phyloP scores from a whole-genome alignment of 2,329 filamentous ascomycete genomes.

The Epichloe sibirici region DNA sequence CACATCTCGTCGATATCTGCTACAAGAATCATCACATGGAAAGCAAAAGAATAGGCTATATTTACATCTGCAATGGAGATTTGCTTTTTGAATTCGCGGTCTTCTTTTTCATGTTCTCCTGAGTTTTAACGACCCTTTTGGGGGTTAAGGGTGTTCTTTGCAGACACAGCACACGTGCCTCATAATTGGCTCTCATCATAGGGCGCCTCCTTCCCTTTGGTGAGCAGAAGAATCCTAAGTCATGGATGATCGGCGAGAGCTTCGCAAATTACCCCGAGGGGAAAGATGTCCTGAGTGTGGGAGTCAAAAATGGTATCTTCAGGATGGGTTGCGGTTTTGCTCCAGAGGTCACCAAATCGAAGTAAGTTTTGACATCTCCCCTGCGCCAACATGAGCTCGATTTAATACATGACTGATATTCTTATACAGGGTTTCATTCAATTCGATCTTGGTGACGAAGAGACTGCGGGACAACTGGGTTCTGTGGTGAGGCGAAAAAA shows the following conservation, averaged over 20 bases:
- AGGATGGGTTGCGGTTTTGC: constrained; percentile 70
- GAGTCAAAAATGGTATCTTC: constrained; percentile 57
- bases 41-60: too few species aligned
- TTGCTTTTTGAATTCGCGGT: too few species aligned
- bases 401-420: background rate
- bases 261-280: constrained; percentile 38
- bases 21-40: too few species aligned
- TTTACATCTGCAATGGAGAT: too few species aligned
- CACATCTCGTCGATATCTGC: too few species aligned
- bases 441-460: constrained; percentile 52
- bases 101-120: background rate
- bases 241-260: constrained; percentile 31
- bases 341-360: constrained; percentile 69
- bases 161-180: background rate
- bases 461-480: constrained; percentile 53
- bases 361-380: constrained; percentile 28
- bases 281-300: constrained; percentile 54
- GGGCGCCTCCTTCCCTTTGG: background rate
- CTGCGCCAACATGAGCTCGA: background rate
- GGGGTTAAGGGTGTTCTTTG: background rate
- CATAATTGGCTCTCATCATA: background rate
- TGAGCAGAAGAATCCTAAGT: background rate
- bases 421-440: constrained; percentile 37
- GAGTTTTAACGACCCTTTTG: background rate
- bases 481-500: constrained; percentile 43